Percentiles rank a stretch among this genome's conserved stretches.
phyloP scores from a whole-genome alignment of 2,329 filamentous ascomycete species.

The Elsinoe arachidis region DNA sequence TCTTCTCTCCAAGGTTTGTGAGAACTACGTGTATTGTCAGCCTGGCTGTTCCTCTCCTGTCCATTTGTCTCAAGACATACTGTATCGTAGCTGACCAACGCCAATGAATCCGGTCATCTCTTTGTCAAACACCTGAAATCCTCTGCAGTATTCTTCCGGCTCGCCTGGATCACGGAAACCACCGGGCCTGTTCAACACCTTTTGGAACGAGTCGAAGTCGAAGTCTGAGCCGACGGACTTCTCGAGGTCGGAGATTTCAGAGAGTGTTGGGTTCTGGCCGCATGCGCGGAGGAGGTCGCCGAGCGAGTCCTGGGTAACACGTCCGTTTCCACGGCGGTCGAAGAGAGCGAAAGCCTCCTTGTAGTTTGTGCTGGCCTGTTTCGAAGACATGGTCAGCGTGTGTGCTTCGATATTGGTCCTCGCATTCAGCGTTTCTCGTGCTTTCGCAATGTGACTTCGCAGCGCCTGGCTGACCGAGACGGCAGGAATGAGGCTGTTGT shows the following conservation, averaged over 20 bases:
- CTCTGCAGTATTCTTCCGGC: slow-evolving; percentile 95
- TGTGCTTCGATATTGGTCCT: background rate
- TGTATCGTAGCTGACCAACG: slow-evolving; percentile 93
- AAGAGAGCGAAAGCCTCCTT: slow-evolving; percentile 99
- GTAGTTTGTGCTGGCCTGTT: slow-evolving; percentile 84
- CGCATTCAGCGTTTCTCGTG: too few species aligned
- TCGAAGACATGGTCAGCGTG: background rate
- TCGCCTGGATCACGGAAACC: slow-evolving; percentile 98
- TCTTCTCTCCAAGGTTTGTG: slow-evolving; percentile 97
- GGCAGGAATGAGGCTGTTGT: background rate
- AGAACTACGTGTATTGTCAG: slow-evolving; percentile 50
- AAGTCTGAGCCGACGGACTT: slow-evolving; percentile 85
- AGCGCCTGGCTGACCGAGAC: too few species aligned
- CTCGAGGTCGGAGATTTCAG: slow-evolving; percentile 88
- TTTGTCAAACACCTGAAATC: slow-evolving; percentile 99
- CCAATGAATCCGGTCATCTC: slow-evolving; percentile 97
- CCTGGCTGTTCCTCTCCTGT: background rate
- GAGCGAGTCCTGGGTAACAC: slow-evolving; percentile 74
- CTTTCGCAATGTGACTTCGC: too few species aligned
- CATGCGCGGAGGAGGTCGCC: slow-evolving; percentile 93
- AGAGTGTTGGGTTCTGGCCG: slow-evolving; percentile 92
- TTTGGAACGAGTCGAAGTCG: slow-evolving; percentile 95
- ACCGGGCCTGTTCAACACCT: slow-evolving; percentile 91
- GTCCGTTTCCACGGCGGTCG: slow-evolving; percentile 96
- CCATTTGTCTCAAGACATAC: slow-evolving; percentile 27